Evolutionary conservation across 495 filamentous ascomycete genomes (phyloP).

Genomic region (Penicillium verhagenii): DNA sequence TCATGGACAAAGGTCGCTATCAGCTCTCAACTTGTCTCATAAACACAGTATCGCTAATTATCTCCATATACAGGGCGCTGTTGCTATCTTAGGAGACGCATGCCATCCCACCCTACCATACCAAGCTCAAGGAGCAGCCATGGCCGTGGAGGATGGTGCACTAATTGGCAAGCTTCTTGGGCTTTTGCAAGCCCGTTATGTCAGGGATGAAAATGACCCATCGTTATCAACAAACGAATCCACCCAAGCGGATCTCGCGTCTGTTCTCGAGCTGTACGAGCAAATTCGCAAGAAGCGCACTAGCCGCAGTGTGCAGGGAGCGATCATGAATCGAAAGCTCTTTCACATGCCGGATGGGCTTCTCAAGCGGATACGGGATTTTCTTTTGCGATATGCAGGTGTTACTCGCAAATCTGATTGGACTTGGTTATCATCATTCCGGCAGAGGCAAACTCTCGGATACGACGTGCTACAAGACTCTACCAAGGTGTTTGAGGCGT

Average conservation of each 20-base stretch:
- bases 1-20: constrained; percentile 46
- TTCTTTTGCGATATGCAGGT: constrained; percentile 10
- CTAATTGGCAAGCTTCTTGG: constrained; percentile 40
- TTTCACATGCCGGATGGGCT: constrained; percentile 56
- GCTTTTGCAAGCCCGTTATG: neutral
- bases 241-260: constrained; percentile 16
- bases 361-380: constrained; percentile 43
- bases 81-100: constrained; percentile 58
- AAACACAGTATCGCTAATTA: neutral
- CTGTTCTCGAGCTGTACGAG: constrained; percentile 51
- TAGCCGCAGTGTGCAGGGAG: constrained; percentile 47
- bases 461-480: constrained; percentile 9
- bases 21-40: neutral
- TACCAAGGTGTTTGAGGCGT: constrained; percentile 6
- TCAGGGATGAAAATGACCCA: neutral
- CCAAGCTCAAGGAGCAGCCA: constrained; percentile 46
- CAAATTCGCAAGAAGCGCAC: constrained; percentile 54
- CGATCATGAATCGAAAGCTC: constrained; percentile 44
- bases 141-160: constrained; percentile 44
- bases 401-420: constrained; percentile 16
- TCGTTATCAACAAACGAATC: constrained; percentile 25
- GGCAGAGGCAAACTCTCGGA: constrained; percentile 13
- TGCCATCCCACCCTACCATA: constrained; percentile 61
- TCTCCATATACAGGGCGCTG: constrained; percentile 26
- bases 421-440: constrained; percentile 15